Evolutionary conservation across 495 filamentous ascomycete genomes (phyloP).

Genomic region (Hypoxylon subgilvum): DNA sequence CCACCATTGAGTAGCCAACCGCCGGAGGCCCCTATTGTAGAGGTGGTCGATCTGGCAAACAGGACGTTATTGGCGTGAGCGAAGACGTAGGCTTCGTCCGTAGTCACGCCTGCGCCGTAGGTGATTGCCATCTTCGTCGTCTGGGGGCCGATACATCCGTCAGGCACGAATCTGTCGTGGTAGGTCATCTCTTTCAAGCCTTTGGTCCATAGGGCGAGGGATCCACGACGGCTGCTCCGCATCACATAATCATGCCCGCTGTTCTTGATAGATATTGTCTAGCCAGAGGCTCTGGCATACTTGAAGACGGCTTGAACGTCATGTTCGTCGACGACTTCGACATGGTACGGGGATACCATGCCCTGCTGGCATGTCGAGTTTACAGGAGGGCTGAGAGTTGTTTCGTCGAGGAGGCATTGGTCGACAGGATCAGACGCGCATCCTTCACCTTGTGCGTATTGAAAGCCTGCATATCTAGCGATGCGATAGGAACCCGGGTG

Average conservation of each 20-base stretch:
- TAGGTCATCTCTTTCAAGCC: neutral
- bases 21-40: neutral
- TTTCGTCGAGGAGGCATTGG: neutral
- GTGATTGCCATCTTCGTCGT: neutral
- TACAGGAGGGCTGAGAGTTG: neutral
- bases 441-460: neutral
- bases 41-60: neutral
- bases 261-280: neutral
- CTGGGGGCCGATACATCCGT: neutral
- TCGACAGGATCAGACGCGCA: neutral
- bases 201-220: neutral
- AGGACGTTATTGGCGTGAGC: neutral
- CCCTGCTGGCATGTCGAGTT: neutral
- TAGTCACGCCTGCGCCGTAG: neutral
- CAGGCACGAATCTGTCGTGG: neutral
- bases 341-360: neutral
- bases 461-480: neutral
- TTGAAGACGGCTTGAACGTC: neutral
- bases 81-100: neutral
- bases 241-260: neutral
- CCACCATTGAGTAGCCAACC: conserved; percentile 66
- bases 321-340: neutral
- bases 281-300: neutral
- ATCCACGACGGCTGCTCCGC: neutral
- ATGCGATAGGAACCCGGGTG: neutral